Base-by-base conservation (phyloP, 805 yeast species). In the Yarrowia sp. region DNA sequence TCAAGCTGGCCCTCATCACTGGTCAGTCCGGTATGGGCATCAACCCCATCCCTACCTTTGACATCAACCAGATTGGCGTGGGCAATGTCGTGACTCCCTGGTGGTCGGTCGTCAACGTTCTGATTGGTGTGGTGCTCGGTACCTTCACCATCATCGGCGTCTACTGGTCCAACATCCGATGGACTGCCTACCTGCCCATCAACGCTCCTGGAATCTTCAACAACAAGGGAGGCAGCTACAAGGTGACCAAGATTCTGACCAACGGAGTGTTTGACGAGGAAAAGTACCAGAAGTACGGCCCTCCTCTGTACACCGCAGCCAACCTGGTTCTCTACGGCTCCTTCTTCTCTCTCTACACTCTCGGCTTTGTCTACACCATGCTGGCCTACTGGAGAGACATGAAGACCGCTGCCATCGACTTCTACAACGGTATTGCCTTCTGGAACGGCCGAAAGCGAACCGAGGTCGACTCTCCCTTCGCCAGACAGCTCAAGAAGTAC, bases 251-350 rank as follows among this genome's bases (percentile, higher is more conserved):
- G 63, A 80, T 85, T 16, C 75, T 85, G 52, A 78, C 81, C 63
- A 74, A 79, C 11, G 72, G 74, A n/a, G 71, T 72, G 22, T 80
- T 85, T 66, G 86, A 85, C 71, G 73, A 77, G 52, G 73, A 70
- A 3, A 83, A 81, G 72, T 86, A 86, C 74, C 74, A 79, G 68
- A 69, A 78, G 49, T 81, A 84, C 71, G 86, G 88, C 0, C 88
- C 88, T 8, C 88, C 89, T 10, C 86, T 82, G 73, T 85, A 83
- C 74, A 74, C 84, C 43, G 88, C 89, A 5, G 88, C 86, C 0
- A 82, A 82, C 73, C 77, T 85, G 70, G 85, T 85, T 7, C 70
- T 79, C 15, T 83, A 85, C 71, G 87, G 88, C 1, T 84, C 87
- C 1, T 79, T 78, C 71, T 85, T 84, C 73, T 81, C 83, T 40